Evolutionary conservation across 352 stramenopile genomes (phyloP), one percentile per base, ranked within the genome.

Genomic region (Phytophthora fragariae): DNA sequence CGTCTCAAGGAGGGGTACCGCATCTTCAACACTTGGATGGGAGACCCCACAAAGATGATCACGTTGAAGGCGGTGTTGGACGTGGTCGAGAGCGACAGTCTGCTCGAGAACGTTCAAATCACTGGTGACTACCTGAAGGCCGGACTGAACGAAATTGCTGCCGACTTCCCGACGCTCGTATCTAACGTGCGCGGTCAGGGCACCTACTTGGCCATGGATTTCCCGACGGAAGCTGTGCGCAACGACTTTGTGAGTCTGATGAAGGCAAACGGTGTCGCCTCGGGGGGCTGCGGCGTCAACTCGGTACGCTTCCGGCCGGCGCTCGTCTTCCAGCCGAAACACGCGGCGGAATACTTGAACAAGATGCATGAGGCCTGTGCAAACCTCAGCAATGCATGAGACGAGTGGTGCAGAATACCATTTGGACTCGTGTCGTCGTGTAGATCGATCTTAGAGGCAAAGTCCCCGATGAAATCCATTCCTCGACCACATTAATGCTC

Each of bases 21-120:
- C 49, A 94, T 94, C 47, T 96, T 96, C 76, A 96, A 96, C 79
- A 96, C 89, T 61, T 96, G 89, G 89, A 96, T 96, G 89, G 89
- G 89, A 53, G 89, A 96, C 66, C 89, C 89, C 19, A 81, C 86
- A 37, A 96, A 96, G 74, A 92, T 94, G 85, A 92, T 96, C 62
- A 83, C 84, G 31, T 73, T 94, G 3, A 81, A 96, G 62, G 86
- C 85, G 24, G 90, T 94, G 58, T 70, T 96, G 9, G 82, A 94
- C 6, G 82, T 87, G 8, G 57, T 96, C 14, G 81, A 89, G 29
- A 72, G 70, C 24, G 84, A 93, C 59, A 61, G 76, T 3, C 66
- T 96, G 29, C 75, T 96, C 37, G 83, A 91, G 59, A 96, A 94
- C 62, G 88, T 88, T n/a, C 70, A 72, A 5, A 83, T 94, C 61